Evolutionary conservation across 2,329 filamentous ascomycete genomes (phyloP).

Genomic region (Pseudogymnoascus sp.): DNA sequence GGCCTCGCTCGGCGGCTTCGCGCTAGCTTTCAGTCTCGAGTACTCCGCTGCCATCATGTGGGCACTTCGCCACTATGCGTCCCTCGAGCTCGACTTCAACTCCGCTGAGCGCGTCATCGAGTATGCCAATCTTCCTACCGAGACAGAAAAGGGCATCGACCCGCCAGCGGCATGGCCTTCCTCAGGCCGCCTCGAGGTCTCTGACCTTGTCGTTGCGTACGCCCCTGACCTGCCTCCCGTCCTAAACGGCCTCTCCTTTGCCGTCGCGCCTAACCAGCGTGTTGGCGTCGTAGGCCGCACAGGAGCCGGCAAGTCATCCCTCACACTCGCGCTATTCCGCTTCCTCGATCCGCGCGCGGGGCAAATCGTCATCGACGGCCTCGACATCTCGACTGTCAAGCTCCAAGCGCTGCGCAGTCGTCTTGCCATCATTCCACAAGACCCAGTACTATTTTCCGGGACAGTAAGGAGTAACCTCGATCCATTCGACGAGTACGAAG

Average conservation of each 20-base stretch:
- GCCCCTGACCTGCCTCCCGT: slow-evolving; percentile 65
- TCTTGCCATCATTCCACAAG: slow-evolving; percentile 75
- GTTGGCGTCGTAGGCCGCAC: slow-evolving; percentile 74
- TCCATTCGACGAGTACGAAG: slow-evolving; percentile 63
- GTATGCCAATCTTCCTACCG: slow-evolving; percentile 62
- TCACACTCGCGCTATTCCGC: slow-evolving; percentile 70
- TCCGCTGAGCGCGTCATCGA: slow-evolving; percentile 69
- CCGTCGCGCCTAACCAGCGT: slow-evolving; percentile 58
- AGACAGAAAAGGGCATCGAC: slow-evolving; percentile 53
- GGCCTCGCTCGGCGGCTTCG: slow-evolving; percentile 67
- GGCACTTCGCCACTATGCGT: slow-evolving; percentile 61
- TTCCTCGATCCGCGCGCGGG: slow-evolving; percentile 65
- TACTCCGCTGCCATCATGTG: slow-evolving; percentile 59
- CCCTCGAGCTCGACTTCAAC: slow-evolving; percentile 72
- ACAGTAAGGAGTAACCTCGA: slow-evolving; percentile 72
- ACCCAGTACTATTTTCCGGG: slow-evolving; percentile 75
- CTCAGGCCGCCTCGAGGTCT: slow-evolving; percentile 65
- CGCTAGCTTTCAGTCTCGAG: slow-evolving; percentile 64
- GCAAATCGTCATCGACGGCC: slow-evolving; percentile 61
- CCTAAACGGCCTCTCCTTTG: slow-evolving; percentile 62
- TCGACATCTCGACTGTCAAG: slow-evolving; percentile 66
- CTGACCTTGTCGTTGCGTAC: slow-evolving; percentile 65
- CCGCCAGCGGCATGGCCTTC: slow-evolving; percentile 70
- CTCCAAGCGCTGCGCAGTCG: slow-evolving; percentile 65
- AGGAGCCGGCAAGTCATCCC: slow-evolving; percentile 68